Base-by-base conservation (phyloP, 2,329 filamentous ascomycete genomes). In the Calonectria fujianensis region DNA sequence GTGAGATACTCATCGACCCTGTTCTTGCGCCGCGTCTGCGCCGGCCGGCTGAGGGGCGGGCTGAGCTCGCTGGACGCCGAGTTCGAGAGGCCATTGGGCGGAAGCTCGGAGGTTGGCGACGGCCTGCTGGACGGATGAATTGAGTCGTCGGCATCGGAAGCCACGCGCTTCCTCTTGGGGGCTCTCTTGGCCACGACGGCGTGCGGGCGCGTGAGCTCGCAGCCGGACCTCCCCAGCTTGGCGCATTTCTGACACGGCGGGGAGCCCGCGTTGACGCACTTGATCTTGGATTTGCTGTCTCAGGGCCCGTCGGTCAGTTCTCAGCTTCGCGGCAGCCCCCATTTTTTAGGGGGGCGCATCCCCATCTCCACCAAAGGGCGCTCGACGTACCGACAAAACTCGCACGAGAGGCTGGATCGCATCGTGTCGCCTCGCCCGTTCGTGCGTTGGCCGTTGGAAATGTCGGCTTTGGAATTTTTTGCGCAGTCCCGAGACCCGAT, bases 211-310 rank as follows among this genome's bases (percentile, higher is more conserved):
- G 75, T 80, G 2, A 85, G 77, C 39, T 77, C 74, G 45, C 84
- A 85, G 0, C 75, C 78, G 8, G 74, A 35, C 5, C 78, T 78
- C 4, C 77, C 78, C 2, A 81, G 76, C 54, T 80, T 82, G 29
- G 77, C 74, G 35, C 84, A 85, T 41, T 82, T 78, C 24, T 79
- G 77, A 6, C 84, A 85, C 0, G 84, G 84, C 24, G 82, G 70
- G 4, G 39, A 75, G 29, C 84, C 84, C 7, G 74, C 61, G 71
- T 85, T 82, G 16, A 83, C 76, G 66, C 84, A 85, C 59, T 85
- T 85, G 18, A 85, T 77, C 61, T 85, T 85, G 52, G 83, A 84
- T 64, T 78, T 80, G 29, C 84, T 85, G 29, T 24, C 57, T 63
- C 57, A 35, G 6, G 8, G 32, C 7, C 32, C 32, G 32, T 35